Percentiles rank a stretch among this genome's conserved stretches.
phyloP scores from a whole-genome alignment of 140 eudicot genomes.

The Cichorium intybus region DNA sequence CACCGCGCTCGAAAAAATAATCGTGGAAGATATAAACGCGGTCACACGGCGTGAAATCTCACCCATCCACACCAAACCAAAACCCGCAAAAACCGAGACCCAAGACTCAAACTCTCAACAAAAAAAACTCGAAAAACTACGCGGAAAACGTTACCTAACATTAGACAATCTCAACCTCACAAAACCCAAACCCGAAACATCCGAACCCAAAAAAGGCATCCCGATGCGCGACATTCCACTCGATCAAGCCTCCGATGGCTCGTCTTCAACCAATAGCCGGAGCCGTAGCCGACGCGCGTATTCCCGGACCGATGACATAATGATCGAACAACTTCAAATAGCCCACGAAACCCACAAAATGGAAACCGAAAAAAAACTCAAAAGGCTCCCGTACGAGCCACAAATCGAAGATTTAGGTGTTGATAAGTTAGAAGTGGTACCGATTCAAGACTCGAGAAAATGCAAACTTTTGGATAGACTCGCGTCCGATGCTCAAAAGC shows the following conservation, averaged over 20 bases:
- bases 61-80: constrained; percentile 28
- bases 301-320: constrained; percentile 48
- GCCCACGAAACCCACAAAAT: constrained; percentile 32
- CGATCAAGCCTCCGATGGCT: constrained; percentile 63
- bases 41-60: constrained; percentile 32
- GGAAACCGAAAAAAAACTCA: constrained; percentile 34
- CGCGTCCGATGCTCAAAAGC: constrained; percentile 60
- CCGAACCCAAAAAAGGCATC: constrained; percentile 43
- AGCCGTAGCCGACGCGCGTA: constrained; percentile 55
- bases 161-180: constrained; percentile 36
- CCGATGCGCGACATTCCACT: constrained; percentile 84
- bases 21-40: constrained; percentile 47
- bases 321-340: constrained; percentile 80
- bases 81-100: constrained; percentile 35
- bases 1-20: constrained; percentile 53
- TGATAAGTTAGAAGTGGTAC: constrained; percentile 38
- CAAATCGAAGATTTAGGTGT: constrained; percentile 65
- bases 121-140: constrained; percentile 26
- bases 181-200: constrained; percentile 35
- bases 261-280: constrained; percentile 33
- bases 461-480: constrained; percentile 57
- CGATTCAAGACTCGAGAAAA: constrained; percentile 34
- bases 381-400: constrained; percentile 37
- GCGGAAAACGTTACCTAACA: constrained; percentile 32
- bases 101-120: constrained; percentile 34